A percentile compares a stretch with the other conserved stretches of the same genome.
phyloP scores from a whole-genome alignment of 257 asterid species.

The Henckelia pumila region DNA sequence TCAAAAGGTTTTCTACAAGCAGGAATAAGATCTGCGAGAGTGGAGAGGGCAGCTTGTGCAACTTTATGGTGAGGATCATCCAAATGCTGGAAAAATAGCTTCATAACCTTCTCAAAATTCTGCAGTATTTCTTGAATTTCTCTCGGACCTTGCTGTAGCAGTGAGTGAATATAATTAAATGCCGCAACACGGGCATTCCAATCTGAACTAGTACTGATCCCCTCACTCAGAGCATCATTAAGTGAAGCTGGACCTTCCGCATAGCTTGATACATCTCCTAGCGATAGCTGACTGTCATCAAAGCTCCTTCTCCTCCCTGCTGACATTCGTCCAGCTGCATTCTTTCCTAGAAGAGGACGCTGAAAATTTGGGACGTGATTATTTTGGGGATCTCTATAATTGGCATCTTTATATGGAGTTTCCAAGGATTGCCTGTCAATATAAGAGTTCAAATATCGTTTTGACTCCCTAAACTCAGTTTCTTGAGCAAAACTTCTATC shows the following conservation, averaged over 20 bases:
- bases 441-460: constrained; percentile 60
- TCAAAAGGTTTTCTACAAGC: constrained; percentile 96
- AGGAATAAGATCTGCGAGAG: constrained; percentile 94
- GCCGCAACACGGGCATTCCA: constrained; percentile 99
- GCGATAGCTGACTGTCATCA: constrained; percentile 82
- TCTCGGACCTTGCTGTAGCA: constrained; percentile 88
- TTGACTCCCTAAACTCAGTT: constrained; percentile 66
- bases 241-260: constrained; percentile 90
- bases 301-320: constrained; percentile 92
- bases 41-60: constrained; percentile 98
- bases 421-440: constrained; percentile 66
- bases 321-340: constrained; percentile 77
- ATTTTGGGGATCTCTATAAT: constrained; percentile 64
- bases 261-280: constrained; percentile 72
- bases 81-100: constrained; percentile 94
- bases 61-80: constrained; percentile 99
- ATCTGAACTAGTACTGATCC: constrained; percentile 88
- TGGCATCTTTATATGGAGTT: constrained; percentile 61
- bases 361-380: constrained; percentile 84
- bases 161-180: constrained; percentile 66
- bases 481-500: constrained; percentile 69
- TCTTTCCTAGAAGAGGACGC: constrained; percentile 88
- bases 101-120: constrained; percentile 98
- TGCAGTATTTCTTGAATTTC: constrained; percentile 92
- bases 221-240: constrained; percentile 84